A percentile compares a stretch with the other conserved stretches of the same genome.
phyloP scores from a whole-genome alignment of 768 basidiomycete species.

The Cystofilobasidium capitatum region DNA sequence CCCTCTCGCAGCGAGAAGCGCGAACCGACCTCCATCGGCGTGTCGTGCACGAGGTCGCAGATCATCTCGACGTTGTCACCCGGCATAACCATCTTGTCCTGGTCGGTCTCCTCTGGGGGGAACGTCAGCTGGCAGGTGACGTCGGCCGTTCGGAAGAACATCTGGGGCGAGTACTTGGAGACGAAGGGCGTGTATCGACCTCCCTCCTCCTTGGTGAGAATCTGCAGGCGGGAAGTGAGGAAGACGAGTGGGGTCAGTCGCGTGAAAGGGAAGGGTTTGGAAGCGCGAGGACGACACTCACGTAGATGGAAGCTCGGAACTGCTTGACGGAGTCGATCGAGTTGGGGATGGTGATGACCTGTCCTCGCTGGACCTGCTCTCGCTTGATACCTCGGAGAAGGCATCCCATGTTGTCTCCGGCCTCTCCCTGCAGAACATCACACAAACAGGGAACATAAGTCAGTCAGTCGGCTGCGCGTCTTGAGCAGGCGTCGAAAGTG shows the following conservation, averaged over 20 bases:
- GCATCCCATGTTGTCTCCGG: conserved; percentile 98
- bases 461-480: neutral
- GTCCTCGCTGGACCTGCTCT: conserved; percentile 87
- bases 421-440: conserved; percentile 58
- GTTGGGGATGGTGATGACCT: conserved; percentile 78
- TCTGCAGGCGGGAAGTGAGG: conserved; percentile 41
- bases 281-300: conserved; percentile 29
- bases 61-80: conserved; percentile 27
- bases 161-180: conserved; percentile 47
- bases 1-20: conserved; percentile 28
- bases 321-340: conserved; percentile 89
- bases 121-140: conserved; percentile 75
- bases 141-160: conserved; percentile 92
- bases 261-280: conserved; percentile 39
- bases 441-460: neutral
- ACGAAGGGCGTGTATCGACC: conserved; percentile 58
- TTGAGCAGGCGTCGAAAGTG: neutral
- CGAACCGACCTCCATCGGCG: conserved; percentile 25
- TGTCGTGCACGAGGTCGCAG: conserved; percentile 18
- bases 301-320: conserved; percentile 86
- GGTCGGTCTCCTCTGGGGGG: conserved; percentile 70
- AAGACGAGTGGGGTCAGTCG: conserved; percentile 19
- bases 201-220: conserved; percentile 77
- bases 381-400: conserved; percentile 94
- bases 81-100: conserved; percentile 57